Percentiles rank a stretch among this genome's conserved stretches.
Evolutionary conservation across 352 stramenopile genomes (phyloP).

Genomic region (Pythium grandisporangium): DNA sequence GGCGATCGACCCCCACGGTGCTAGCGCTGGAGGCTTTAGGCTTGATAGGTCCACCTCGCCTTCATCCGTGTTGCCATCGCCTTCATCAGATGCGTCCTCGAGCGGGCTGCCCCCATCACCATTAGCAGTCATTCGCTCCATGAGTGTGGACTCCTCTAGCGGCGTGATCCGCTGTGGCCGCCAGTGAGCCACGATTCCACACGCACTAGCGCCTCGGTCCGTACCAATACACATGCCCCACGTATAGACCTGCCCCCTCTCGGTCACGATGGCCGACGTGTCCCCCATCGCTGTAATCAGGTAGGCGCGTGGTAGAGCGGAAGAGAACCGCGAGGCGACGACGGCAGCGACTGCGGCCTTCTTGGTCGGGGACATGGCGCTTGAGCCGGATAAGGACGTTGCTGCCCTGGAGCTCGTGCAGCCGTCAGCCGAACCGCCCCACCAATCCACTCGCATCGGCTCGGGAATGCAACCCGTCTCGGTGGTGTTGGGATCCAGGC

Average conservation of each 20-base stretch:
- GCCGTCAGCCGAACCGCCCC: not conserved
- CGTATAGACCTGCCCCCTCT: slow-evolving; percentile 11
- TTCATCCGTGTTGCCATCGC: not conserved
- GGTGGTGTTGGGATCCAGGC: slow-evolving; percentile 19
- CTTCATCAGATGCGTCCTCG: too few relatives aligned
- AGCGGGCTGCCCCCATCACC: not conserved
- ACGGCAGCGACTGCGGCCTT: not conserved
- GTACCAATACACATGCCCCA: slow-evolving; percentile 16
- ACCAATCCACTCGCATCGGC: slow-evolving; percentile 13
- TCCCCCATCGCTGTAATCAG: slow-evolving; percentile 11
- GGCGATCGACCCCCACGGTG: slow-evolving; percentile 27
- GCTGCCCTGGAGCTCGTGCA: not conserved
- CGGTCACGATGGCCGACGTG: slow-evolving; percentile 15
- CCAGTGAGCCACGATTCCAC: slow-evolving; percentile 9
- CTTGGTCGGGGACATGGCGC: not conserved
- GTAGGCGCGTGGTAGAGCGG: slow-evolving; percentile 11
- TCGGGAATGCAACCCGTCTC: slow-evolving; percentile 10
- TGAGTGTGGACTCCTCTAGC: not conserved
- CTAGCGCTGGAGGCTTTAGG: not conserved
- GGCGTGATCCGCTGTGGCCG: slow-evolving; percentile 4
- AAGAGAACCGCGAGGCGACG: too few relatives aligned
- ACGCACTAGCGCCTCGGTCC: not conserved
- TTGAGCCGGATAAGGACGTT: not conserved
- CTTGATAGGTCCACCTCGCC: not conserved
- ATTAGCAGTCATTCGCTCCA: not conserved